Evolutionary conservation across 768 basidiomycete species (phyloP).

Genomic region (Mycena sanguinolenta): DNA sequence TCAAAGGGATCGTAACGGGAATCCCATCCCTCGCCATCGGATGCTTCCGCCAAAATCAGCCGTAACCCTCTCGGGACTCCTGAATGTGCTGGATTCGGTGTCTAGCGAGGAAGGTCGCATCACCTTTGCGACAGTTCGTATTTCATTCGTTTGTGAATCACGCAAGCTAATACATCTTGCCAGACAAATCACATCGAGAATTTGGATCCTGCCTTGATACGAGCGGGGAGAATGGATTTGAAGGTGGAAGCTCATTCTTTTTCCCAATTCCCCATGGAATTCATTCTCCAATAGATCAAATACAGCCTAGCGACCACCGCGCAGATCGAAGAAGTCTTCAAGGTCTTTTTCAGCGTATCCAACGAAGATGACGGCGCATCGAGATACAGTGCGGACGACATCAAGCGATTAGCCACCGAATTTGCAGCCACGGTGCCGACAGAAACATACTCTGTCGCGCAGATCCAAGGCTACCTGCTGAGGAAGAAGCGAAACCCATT

Average conservation of each 20-base stretch:
- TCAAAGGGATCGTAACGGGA: too few species aligned
- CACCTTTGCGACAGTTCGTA: conserved; percentile 25
- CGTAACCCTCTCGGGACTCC: conserved; percentile 21
- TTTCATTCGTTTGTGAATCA: neutral
- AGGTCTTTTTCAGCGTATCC: conserved; percentile 21
- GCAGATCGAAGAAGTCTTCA: conserved; percentile 29
- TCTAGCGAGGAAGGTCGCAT: conserved; percentile 25
- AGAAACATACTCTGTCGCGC: conserved; percentile 48
- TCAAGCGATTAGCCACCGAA: too few species aligned
- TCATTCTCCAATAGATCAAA: too few species aligned
- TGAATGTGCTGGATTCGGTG: conserved; percentile 30
- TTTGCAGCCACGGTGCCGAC: conserved; percentile 42
- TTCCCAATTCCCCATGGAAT: too few species aligned
- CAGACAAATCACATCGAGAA: conserved; percentile 36
- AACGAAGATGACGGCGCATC: too few species aligned
- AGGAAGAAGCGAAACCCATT: conserved; percentile 22
- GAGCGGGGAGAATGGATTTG: conserved; percentile 33
- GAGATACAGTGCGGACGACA: too few species aligned
- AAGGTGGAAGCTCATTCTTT: conserved; percentile 17
- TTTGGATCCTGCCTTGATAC: conserved; percentile 28
- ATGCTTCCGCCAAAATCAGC: conserved; percentile 24
- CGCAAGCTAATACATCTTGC: too few species aligned
- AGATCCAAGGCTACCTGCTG: conserved; percentile 54
- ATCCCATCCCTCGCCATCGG: too few species aligned
- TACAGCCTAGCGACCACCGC: conserved; percentile 21